A percentile compares a stretch with the other conserved stretches of the same genome.
Evolutionary conservation across 768 basidiomycete species (phyloP).

Genomic region (Dioszegia hungarica): DNA sequence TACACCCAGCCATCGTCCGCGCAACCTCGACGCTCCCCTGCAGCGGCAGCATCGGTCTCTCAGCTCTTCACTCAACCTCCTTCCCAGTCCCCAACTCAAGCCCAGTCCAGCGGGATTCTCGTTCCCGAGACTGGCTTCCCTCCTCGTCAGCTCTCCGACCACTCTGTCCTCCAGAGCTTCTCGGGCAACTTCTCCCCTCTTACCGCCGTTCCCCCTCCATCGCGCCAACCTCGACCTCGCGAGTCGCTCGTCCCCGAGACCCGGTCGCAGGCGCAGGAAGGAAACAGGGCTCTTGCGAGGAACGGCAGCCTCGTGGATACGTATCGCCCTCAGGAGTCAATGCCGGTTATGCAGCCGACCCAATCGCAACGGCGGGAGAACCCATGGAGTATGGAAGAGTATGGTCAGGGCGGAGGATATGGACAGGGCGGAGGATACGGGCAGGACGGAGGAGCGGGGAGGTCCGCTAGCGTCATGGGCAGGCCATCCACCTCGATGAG

Average conservation of each 20-base stretch:
- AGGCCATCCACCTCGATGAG: not conserved
- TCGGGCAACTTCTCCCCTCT: not conserved
- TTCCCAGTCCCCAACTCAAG: not conserved
- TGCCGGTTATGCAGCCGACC: too few relatives aligned
- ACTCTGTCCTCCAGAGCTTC: not conserved
- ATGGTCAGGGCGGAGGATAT: not conserved
- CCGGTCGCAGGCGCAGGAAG: not conserved
- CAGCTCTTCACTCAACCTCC: not conserved
- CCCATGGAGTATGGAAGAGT: not conserved
- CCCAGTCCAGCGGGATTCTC: not conserved
- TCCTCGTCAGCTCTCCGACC: not conserved
- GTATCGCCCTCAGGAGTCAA: not conserved
- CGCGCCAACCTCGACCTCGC: not conserved
- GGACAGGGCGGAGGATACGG: too few relatives aligned
- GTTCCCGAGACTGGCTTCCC: not conserved
- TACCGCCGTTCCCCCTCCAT: not conserved
- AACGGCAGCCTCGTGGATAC: not conserved
- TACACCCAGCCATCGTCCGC: not conserved
- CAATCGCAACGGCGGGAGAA: too few relatives aligned
- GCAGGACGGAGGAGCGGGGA: too few relatives aligned
- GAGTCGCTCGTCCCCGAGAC: not conserved
- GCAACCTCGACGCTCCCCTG: too few relatives aligned
- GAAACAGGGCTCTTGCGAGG: not conserved
- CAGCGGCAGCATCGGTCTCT: not conserved
- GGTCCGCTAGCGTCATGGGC: not conserved